A percentile compares a stretch with the other conserved stretches of the same genome.
phyloP scores from a whole-genome alignment of 164 flowering plant genomes.

The Piper longum region DNA sequence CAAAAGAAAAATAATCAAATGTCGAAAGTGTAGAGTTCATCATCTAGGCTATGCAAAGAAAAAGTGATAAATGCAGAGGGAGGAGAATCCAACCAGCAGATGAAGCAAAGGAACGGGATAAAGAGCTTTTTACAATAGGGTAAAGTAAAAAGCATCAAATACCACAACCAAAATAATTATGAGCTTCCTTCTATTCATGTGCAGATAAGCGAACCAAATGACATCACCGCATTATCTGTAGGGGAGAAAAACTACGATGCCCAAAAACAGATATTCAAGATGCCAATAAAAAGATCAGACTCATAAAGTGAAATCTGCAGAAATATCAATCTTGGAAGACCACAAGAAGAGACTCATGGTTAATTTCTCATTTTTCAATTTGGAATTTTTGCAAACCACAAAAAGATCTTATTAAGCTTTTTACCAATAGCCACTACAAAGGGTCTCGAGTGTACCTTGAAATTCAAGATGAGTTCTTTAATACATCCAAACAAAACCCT shows the following conservation, averaged over 20 bases:
- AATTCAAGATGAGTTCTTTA: too few relatives aligned
- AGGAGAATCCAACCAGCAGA: background rate
- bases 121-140: background rate
- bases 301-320: background rate
- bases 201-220: background rate
- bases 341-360: too few relatives aligned
- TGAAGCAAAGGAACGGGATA: background rate
- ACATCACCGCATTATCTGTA: background rate
- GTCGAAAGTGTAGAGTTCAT: background rate
- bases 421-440: too few relatives aligned
- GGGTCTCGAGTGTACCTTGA: too few relatives aligned
- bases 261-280: background rate
- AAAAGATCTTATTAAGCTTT: too few relatives aligned
- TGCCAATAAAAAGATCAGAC: background rate
- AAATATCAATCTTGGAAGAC: background rate
- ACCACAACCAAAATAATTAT: background rate
- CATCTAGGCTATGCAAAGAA: background rate
- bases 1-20: background rate
- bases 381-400: too few relatives aligned
- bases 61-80: background rate
- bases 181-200: background rate
- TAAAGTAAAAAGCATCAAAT: background rate
- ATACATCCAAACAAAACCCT: too few relatives aligned
- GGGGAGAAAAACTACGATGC: background rate
- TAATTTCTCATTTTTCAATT: too few relatives aligned